phyloP scores from a whole-genome alignment of 2,329 filamentous ascomycete species.

The Sporothrix variecibatus region DNA sequence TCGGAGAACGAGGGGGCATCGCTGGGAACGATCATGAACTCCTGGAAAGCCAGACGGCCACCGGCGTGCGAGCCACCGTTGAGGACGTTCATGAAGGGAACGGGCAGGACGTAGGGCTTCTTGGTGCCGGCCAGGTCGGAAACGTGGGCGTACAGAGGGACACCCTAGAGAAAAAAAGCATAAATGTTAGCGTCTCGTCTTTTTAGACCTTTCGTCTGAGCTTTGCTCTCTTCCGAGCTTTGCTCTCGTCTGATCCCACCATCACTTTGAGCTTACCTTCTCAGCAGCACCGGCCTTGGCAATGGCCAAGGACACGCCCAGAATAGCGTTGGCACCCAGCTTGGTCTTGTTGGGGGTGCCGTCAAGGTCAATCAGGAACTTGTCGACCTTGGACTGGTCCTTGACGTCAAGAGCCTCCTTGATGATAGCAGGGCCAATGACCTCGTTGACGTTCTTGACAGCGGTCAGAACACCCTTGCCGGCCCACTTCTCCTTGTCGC shows the following conservation, averaged over 20 bases:
- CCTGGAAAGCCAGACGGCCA: constrained; percentile 92
- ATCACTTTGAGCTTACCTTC: constrained; percentile 57
- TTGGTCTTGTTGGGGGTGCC: constrained; percentile 85
- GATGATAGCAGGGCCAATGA: constrained; percentile 79
- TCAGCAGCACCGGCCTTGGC: constrained; percentile 88
- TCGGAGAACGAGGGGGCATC: constrained; percentile 89
- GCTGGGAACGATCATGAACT: constrained; percentile 87
- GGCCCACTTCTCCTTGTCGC: constrained; percentile 81
- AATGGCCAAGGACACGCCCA: constrained; percentile 80
- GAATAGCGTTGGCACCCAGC: constrained; percentile 84
- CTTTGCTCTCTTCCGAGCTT: not conserved
- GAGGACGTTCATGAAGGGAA: constrained; percentile 92
- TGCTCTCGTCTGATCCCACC: not conserved
- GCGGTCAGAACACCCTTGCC: constrained; percentile 89
- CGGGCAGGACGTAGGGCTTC: constrained; percentile 87
- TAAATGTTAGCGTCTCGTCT: not conserved
- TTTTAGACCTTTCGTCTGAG: not conserved
- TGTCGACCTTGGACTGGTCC: constrained; percentile 80
- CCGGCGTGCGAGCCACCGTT: constrained; percentile 95
- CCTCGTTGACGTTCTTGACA: constrained; percentile 80
- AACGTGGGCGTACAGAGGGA: constrained; percentile 85
- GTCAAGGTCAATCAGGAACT: constrained; percentile 83
- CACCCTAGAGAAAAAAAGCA: constrained; percentile 49
- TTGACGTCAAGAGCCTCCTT: constrained; percentile 81
- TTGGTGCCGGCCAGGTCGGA: constrained; percentile 86